These are phyloP conservation scores for Verticillium albo-atrum DNA, from an alignment of 2,329 filamentous ascomycete genomes.

Conservation along the genomic window DNA sequence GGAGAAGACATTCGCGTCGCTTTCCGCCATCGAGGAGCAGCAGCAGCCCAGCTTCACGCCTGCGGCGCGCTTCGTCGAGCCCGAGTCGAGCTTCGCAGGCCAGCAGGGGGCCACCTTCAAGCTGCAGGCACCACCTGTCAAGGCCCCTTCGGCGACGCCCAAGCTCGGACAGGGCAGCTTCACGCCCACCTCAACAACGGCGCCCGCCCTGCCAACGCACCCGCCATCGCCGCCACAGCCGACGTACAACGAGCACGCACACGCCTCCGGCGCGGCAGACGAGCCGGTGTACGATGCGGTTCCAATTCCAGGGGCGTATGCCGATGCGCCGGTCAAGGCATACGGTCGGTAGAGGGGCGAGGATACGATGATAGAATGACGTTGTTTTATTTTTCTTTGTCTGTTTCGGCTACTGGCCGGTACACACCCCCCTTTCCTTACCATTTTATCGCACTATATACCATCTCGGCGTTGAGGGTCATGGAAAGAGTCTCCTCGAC, in stretches of 20 bases:
- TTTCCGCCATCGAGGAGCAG: slow-evolving; percentile 34
- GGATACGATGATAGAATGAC: not conserved
- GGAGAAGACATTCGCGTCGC: slow-evolving; percentile 44
- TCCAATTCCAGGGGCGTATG: slow-evolving; percentile 83
- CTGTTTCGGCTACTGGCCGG: not conserved
- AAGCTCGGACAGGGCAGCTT: slow-evolving; percentile 62
- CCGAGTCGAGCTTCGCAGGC: slow-evolving; percentile 57
- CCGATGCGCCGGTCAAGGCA: slow-evolving; percentile 15
- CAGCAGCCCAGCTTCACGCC: slow-evolving; percentile 46
- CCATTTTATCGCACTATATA: slow-evolving; percentile 8
- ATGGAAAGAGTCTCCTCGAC: slow-evolving; percentile 2
- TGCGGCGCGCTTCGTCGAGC: slow-evolving; percentile 52
- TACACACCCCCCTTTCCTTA: not conserved
- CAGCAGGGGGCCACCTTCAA: slow-evolving; percentile 62
- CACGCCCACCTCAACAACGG: slow-evolving; percentile 38
- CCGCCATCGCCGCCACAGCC: slow-evolving; percentile 34
- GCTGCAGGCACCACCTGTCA: slow-evolving; percentile 78
- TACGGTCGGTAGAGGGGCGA: not conserved
- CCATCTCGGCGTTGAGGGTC: slow-evolving; percentile 14
- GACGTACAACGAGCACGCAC: slow-evolving; percentile 55
- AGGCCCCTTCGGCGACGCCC: slow-evolving; percentile 73
- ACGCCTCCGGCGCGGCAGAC: slow-evolving; percentile 67
- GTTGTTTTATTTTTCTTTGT: not conserved
- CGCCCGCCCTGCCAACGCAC: slow-evolving; percentile 19
- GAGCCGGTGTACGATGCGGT: slow-evolving; percentile 83